Base-by-base conservation (phyloP, 768 basidiomycete species). In the Amanita muscaria region DNA sequence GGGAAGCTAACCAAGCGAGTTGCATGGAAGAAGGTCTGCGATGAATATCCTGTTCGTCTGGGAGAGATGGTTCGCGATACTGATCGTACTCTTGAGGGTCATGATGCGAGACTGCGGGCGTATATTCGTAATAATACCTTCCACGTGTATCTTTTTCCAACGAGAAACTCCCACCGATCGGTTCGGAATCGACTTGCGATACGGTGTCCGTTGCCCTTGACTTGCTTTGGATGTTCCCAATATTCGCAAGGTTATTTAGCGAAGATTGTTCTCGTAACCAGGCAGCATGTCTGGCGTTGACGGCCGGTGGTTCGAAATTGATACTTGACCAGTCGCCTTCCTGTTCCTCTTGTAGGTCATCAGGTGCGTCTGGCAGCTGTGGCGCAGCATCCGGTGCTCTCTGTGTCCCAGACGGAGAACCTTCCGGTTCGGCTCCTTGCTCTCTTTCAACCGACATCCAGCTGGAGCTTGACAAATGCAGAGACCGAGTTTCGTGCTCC, bases 251-350 rank as follows among this genome's bases (percentile, higher is more conserved):
- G 40, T 80, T 70, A 0, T 74, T 70, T 10, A 86, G 74, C 24
- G 77, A 72, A 40, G 78, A 85, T 60, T 94, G 90, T 53, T 92
- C 88, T 27, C 76, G 73, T 34, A 94, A 60, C 90, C 90, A 93
- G 21, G 82, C 76, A 5, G 76, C 77, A 0, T 87, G 85, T 7
- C 86, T 76, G 56, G 83, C 79, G 44, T 70, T 72, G 5, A 72
- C 71, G n/a, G 69, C 65, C 18, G 74, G 59, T 19, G 68, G 60
- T 3, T 70, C 68, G 45, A 67, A 62, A 16, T 74, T 62, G 4
- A 69, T 55, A 34, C 66, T 66, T 1, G 70, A 68, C 16, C 58
- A 48, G 50, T 69, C 66, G 41, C 68, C 68, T 36, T 62, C 54
- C 5, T 61, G 61, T 2, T 42, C 18, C n/a, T 10, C 24, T 5